These are phyloP conservation scores for Bathelium albidoporum DNA, from an alignment of 495 filamentous ascomycete species.

Conservation along the genomic window DNA sequence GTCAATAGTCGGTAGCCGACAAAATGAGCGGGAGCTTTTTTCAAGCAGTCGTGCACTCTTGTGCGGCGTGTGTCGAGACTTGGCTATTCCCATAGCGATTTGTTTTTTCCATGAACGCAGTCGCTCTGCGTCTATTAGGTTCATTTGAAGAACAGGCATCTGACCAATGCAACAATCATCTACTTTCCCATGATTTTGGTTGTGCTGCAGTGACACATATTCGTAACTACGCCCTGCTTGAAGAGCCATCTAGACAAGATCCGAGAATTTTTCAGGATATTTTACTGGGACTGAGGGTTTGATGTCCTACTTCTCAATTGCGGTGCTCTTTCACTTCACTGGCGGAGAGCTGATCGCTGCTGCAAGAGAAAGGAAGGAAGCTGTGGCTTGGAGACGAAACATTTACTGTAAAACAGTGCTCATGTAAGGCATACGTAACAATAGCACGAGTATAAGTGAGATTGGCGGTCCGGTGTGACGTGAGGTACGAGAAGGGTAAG, in stretches of 20 bases:
- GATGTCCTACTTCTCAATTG: too few relatives aligned
- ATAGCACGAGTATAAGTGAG: too few relatives aligned
- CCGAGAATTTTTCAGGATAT: background rate
- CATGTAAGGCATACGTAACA: too few relatives aligned
- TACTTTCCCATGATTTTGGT: background rate
- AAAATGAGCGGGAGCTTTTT: background rate
- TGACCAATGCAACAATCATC: background rate
- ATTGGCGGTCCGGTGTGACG: too few relatives aligned
- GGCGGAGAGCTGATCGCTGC: too few relatives aligned
- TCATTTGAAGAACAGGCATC: background rate
- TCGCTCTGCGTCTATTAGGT: background rate
- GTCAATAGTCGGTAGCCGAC: background rate
- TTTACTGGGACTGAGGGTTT: too few relatives aligned
- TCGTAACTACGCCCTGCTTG: background rate
- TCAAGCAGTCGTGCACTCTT: background rate
- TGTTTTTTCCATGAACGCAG: background rate
- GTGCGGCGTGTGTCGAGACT: background rate
- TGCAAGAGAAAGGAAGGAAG: too few relatives aligned
- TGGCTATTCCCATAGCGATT: background rate
- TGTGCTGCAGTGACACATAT: background rate
- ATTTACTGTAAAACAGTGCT: too few relatives aligned
- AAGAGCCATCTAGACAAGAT: background rate
- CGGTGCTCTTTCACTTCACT: too few relatives aligned
- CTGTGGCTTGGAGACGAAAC: too few relatives aligned
- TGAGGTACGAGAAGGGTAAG: too few relatives aligned